Evolutionary conservation across 1,139 yeast species (phyloP).

Genomic region (Pneumocystis sp.): DNA sequence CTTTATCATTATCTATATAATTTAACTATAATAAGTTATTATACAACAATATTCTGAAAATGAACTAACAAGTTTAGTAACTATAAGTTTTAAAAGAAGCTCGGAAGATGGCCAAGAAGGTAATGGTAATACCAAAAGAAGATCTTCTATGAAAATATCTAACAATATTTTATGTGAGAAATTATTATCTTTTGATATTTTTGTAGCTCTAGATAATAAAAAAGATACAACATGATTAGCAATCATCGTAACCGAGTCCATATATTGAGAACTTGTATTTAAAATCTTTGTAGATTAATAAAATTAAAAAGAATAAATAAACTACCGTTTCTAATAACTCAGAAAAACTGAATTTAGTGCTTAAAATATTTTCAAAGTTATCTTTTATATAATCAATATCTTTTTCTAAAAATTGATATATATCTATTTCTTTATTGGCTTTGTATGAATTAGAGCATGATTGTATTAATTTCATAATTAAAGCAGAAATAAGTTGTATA

Average conservation of each 20-base stretch:
- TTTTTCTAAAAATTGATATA: slow-evolving; percentile 15
- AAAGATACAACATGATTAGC: slow-evolving; percentile 25
- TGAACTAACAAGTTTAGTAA: background rate
- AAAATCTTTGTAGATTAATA: slow-evolving; percentile 2
- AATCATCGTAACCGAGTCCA: slow-evolving; percentile 29
- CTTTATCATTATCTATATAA: slow-evolving; percentile 24
- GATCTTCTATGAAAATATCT: slow-evolving; percentile 42
- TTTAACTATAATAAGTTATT: background rate
- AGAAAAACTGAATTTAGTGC: background rate
- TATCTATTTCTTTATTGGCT: slow-evolving; percentile 19
- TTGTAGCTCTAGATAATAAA: slow-evolving; percentile 18
- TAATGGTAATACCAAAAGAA: slow-evolving; percentile 32
- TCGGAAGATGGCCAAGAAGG: slow-evolving; percentile 56
- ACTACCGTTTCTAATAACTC: background rate
- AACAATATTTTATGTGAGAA: slow-evolving; percentile 24
- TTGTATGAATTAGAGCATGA: slow-evolving; percentile 16
- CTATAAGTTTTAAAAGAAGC: slow-evolving; percentile 12
- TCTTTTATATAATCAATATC: slow-evolving; percentile 12
- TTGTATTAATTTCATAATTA: slow-evolving; percentile 36
- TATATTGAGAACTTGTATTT: slow-evolving; percentile 12
- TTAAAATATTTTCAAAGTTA: background rate
- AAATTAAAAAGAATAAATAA: background rate
- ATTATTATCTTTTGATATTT: slow-evolving; percentile 18
- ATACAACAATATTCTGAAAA: background rate
- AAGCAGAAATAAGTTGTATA: slow-evolving; percentile 35